Conservation (phyloP, 1,284 basidiomycete genomes). For the Pseudozyma hubeiensis region DNA sequence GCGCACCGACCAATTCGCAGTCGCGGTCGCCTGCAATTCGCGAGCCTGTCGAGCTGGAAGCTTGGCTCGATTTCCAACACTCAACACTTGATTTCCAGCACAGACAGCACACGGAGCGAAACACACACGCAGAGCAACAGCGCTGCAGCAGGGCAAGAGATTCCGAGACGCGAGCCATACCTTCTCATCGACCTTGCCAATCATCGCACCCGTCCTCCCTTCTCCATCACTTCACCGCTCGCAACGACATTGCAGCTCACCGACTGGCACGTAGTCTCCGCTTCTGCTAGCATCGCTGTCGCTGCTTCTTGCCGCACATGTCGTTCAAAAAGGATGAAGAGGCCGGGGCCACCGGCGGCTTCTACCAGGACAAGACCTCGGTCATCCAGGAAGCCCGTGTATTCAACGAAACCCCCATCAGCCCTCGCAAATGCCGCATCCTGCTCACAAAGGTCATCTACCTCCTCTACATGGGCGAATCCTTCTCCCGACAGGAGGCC, state of each 20-base stretch:
- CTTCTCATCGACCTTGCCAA: constrained; percentile 6
- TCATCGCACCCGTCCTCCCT: neutral
- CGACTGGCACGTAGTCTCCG: constrained; percentile 3
- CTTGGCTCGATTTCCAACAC: constrained; percentile 5
- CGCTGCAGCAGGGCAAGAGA: neutral
- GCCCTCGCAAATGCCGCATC: constrained; percentile 87
- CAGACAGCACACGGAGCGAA: neutral
- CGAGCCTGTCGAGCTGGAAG: constrained; percentile 47
- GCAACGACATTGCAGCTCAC: constrained; percentile 12
- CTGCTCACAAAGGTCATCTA: constrained; percentile 96
- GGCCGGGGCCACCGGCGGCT: constrained; percentile 54
- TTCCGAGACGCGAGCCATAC: constrained; percentile 15
- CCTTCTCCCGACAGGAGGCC: constrained; percentile 93
- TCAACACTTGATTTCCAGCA: neutral
- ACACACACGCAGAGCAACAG: constrained; percentile 11
- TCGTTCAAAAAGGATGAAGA: constrained; percentile 69
- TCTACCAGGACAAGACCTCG: constrained; percentile 68
- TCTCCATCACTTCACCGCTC: neutral
- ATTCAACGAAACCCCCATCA: constrained; percentile 98
- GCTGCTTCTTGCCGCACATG: constrained; percentile 47
- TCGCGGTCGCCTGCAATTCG: constrained; percentile 9
- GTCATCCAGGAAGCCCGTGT: constrained; percentile 89
- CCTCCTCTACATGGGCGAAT: constrained; percentile 94
- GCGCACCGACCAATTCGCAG: constrained; percentile 40
- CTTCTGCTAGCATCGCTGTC: neutral